A percentile compares a stretch with the other conserved stretches of the same genome.
phyloP scores from a whole-genome alignment of 192 early-diverging fungal species.

The Backusella liffmaniae region DNA sequence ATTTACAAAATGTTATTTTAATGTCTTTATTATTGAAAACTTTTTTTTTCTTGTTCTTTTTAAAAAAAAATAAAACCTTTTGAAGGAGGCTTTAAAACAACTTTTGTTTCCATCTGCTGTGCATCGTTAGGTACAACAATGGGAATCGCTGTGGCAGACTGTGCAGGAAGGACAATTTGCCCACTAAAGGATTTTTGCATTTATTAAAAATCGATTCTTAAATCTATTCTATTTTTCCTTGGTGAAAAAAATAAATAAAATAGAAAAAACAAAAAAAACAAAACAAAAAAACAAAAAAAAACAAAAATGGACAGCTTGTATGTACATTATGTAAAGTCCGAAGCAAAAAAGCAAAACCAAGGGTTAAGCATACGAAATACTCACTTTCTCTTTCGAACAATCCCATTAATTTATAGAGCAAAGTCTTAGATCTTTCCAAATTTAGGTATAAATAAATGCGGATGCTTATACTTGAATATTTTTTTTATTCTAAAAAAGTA shows the following conservation, averaged over 20 bases:
- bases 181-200: slow-evolving; percentile 22
- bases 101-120: neutral
- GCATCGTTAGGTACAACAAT: slow-evolving; percentile 28
- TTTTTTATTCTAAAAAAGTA: neutral
- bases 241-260: slow-evolving; percentile 1
- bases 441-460: neutral
- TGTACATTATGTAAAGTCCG: neutral
- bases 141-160: slow-evolving; percentile 31
- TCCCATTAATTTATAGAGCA: neutral
- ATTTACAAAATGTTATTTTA: neutral
- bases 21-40: neutral
- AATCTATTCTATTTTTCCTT: neutral
- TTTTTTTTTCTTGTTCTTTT: neutral
- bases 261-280: neutral
- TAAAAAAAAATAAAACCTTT: slow-evolving; percentile 14
- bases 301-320: neutral
- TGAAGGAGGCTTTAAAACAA: slow-evolving; percentile 9
- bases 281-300: slow-evolving; percentile 8
- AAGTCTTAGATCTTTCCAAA: neutral
- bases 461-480: neutral
- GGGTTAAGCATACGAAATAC: no score
- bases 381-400: no score
- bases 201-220: neutral
- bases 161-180: slow-evolving; percentile 27
- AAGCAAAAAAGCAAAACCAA: neutral